Evolutionary conservation across 1,139 yeast genomes (phyloP).

Genomic region (Yamadazyma jaroonii): DNA sequence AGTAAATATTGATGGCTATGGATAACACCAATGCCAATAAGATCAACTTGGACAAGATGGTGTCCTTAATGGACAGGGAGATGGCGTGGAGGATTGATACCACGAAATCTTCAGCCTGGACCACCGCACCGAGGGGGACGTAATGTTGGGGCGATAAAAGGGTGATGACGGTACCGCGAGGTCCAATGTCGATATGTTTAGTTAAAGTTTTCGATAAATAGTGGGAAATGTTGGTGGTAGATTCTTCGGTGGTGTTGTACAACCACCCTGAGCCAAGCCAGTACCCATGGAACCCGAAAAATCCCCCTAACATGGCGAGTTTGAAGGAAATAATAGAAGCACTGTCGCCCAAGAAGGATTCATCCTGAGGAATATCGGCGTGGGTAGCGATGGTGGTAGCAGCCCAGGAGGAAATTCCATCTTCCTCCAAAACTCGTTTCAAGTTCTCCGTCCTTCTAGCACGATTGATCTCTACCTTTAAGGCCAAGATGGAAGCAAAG

Average conservation of each 20-base stretch:
- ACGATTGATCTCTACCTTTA: conserved; percentile 85
- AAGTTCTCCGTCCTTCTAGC: conserved; percentile 84
- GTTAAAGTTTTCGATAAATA: conserved; percentile 39
- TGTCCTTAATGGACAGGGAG: conserved; percentile 78
- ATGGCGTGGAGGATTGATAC: conserved; percentile 52
- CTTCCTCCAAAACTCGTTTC: conserved; percentile 86
- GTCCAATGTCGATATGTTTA: conserved; percentile 40
- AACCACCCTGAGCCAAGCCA: conserved; percentile 77
- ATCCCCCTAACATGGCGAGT: conserved; percentile 62
- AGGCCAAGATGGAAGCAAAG: conserved; percentile 79
- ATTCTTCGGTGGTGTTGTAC: conserved; percentile 29
- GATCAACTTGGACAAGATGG: conserved; percentile 73
- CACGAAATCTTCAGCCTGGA: conserved; percentile 65
- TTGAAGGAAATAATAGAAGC: conserved; percentile 59
- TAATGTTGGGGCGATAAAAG: conserved; percentile 65
- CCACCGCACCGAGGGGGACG: conserved; percentile 62
- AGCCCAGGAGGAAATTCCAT: conserved; percentile 76
- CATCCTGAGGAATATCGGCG: conserved; percentile 43
- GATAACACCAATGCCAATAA: conserved; percentile 74
- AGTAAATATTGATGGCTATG: conserved; percentile 76
- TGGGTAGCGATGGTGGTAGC: conserved; percentile 59
- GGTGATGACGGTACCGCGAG: conserved; percentile 60
- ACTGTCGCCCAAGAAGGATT: conserved; percentile 25
- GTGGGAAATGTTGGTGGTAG: conserved; percentile 4
- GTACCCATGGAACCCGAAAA: conserved; percentile 70